Evolutionary conservation across 495 filamentous ascomycete genomes (phyloP), one percentile per base, ranked within the genome.

Genomic region (Penicillium mononematosum): DNA sequence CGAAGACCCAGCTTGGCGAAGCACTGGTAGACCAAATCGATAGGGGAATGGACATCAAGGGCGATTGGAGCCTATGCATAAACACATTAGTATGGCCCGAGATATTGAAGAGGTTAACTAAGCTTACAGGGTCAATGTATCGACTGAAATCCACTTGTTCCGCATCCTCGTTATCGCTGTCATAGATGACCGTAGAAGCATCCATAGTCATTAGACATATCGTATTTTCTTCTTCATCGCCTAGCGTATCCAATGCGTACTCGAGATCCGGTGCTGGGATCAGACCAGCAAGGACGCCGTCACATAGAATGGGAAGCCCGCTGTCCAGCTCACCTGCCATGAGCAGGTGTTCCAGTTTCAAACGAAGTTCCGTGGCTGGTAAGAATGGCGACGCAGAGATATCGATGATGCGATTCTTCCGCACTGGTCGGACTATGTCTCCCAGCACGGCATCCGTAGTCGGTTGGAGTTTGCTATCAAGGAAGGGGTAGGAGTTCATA

Each of bases 1-100:
- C 94, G 79, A 58, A 98, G 69, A 1, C 94, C 94, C 17, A 98
- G 75, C 71, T 98, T 98, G 43, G 90, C 90, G 74, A 98, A 98
- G 63, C 91, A 96, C 68, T 98, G 93, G 61, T 96, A 97, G 39
- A 96, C 94, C 50, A 98, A 69, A 69, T 98, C 93, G 80, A 98
- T 94, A 2, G 94, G 91, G 2, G 88, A 92, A 64, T 88, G 83
- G 29, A 95, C 87, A 67, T 98, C 94, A 24, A 98, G 76, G 7
- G 92, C 84, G 16, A 98, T 78, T 2, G 94, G 94, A 22, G 93
- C 88, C 81, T 84, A 53, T 11, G 17, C 14, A 39, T 10, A 41
- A 22, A 24, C 10, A 17, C n/a, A 34, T 65, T 52, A 62, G 52
- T 24, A 52, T 12, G n/a, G 9, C 43, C 1, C 25, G 39, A 57